phyloP scores from a whole-genome alignment of 2,329 filamentous ascomycete species.

The Lachnellula cervina region DNA sequence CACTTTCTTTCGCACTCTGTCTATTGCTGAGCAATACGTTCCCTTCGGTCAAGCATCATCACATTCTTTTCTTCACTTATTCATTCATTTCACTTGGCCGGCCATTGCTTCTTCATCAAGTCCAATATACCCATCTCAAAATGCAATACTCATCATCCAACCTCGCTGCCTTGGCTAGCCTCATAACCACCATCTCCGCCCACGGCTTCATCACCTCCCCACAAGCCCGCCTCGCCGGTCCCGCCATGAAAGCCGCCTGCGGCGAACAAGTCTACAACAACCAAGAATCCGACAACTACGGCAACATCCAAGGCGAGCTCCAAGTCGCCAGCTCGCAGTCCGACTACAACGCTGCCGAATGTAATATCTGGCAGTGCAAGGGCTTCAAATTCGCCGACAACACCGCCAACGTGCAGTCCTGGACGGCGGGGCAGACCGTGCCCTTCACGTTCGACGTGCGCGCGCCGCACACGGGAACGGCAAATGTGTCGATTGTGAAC shows the following conservation, averaged over 20 bases:
- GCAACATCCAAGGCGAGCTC: constrained; percentile 34
- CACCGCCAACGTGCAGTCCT: constrained; percentile 39
- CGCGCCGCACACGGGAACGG: constrained; percentile 48
- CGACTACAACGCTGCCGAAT: constrained; percentile 22
- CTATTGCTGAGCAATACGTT: constrained; percentile 20
- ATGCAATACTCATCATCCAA: constrained; percentile 26
- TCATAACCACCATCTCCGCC: constrained; percentile 39
- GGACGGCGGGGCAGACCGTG: constrained; percentile 40
- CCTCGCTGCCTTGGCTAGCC: constrained; percentile 16
- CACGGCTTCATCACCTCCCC: constrained; percentile 46
- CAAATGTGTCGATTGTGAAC: constrained; percentile 51
- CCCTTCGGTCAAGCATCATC: constrained; percentile 16
- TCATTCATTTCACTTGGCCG: constrained; percentile 18
- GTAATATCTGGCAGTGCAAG: constrained; percentile 45
- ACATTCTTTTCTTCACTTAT: constrained; percentile 16
- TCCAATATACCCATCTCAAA: constrained; percentile 8
- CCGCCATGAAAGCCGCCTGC: constrained; percentile 41
- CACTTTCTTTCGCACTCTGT: constrained; percentile 4
- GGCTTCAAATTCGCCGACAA: constrained; percentile 44
- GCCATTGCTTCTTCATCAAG: constrained; percentile 9
- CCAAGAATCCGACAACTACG: constrained; percentile 24
- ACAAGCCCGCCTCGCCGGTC: constrained; percentile 37
- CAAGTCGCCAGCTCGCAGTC: constrained; percentile 34
- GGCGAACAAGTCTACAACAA: constrained; percentile 39
- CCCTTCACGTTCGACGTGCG: constrained; percentile 38